Base-by-base conservation (phyloP, 2,329 filamentous ascomycete genomes). In the Cladosporium sp. region DNA sequence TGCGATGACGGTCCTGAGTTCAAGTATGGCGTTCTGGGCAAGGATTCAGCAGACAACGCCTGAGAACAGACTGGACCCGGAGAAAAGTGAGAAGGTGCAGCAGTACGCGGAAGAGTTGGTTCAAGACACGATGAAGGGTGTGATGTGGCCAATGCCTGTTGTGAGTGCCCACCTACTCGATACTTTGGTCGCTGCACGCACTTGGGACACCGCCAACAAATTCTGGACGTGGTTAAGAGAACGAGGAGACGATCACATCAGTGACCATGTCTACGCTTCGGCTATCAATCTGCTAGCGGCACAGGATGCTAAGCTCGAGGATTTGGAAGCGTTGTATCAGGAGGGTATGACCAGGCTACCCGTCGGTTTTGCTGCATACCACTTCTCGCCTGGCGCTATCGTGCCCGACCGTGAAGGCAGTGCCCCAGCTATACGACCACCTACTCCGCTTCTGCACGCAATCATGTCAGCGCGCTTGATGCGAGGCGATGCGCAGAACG, bases 211-310 rank as follows among this genome's bases (percentile, higher is more conserved):
- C 54, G 80, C 77, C 5, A 68, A 71, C 26, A 70, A 73, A 2
- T 81, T 84, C 67, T 86, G 83, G 83, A 68, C 74, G 23, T 85
- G 82, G 82, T 74, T 85, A 16, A 68, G 75, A 26, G 65, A 71
- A 4, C 79, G 82, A 67, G 77, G 79, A 56, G 77, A 82, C 21
- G 71, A 73, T 5, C 77, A 78, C 58, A 76, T 82, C 11, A 77
- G 79, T 60, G 71, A 75, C 18, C 72, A 76, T 5, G 79, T 82
- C 0, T 85, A 84, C 66, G 83, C 82, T 6, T 79, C 79, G 8
- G 82, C 81, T 1, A 83, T 85, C 32, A 81, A 84, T 67, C 71
- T 83, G 48, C 72, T 83, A 60, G 79, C 81, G 13, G 76, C 77
- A 16, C 76, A 79, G 58, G 77, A 79, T 14, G 72, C 73, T 58